Base-by-base conservation (phyloP, 2,329 filamentous ascomycete genomes). In the Lachnellula hyalina region DNA sequence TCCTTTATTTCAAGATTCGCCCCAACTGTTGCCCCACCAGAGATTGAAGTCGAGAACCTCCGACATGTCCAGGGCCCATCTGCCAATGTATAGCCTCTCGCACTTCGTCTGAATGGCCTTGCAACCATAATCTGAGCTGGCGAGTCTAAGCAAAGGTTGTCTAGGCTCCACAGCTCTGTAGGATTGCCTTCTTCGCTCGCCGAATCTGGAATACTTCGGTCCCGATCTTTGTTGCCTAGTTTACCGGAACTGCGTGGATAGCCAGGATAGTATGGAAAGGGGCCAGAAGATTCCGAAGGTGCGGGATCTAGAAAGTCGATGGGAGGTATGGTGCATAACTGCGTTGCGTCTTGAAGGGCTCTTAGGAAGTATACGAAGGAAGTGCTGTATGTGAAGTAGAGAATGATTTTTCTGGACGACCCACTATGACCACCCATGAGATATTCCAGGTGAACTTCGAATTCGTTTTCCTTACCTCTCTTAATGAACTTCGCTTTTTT, bases 41-140 rank as follows among this genome's bases (percentile, higher is more conserved):
- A 15, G 8, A 2, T 14, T 32, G 44, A 15, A 15, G 44, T 47
- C 14, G 14, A 25, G 5, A 28, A 47, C n/a, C n/a, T 47, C 14
- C 47, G 46, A 34, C 48, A 59, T 12, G 50, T 36, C 54, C 53
- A 59, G 5, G 56, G 56, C 6, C 56, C 54, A 17, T 54, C 46
- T 15, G 51, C 35, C 6, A 56, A 47, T 8, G 47, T 54, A 40
- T 49, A 56, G 11, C 54, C 54, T n/a, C 19, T 48, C 23, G 32
- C 34, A 8, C n/a, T 46, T 36, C 17, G 32, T n/a, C 44, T 47
- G 41, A 9, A 19, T 15, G 41, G 17, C 34, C 14, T 49, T 8
- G 32, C 15, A 25, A 4, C 25, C 12, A 17, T 11, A 14, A 7
- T 5, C 2, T 17, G 34, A 23, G 11, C 14, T 32, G 23, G 9